Base-by-base conservation (phyloP, 352 stramenopile genomes). In the Thraustotheca clavata region DNA sequence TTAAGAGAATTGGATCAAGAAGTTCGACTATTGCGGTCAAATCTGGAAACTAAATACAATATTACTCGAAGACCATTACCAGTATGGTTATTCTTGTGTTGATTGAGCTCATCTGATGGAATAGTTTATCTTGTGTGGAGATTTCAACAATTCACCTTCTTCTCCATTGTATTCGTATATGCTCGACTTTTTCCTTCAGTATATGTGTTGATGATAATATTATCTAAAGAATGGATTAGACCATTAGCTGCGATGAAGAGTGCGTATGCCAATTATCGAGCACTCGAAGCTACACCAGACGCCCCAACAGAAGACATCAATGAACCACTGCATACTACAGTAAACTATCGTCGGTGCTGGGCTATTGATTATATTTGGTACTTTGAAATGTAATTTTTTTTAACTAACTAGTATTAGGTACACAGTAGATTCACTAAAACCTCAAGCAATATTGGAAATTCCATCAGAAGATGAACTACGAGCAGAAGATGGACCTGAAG, bases 351-450 rank as follows among this genome's bases (percentile, higher is more conserved):
- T 29, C 78, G 85, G 20, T 94, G 85, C 74, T 92, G 83, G 83
- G 89, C 85, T 40, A 91, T 94, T 70, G 85, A 94, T 69, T 94
- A 92, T 69, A 90, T 94, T 38, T 94, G 85, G 85, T 90, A 63
- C 26, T 32, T 27, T 32, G 6, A 12, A 24, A 24, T 3, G 4
- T 29, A 12, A 27, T 9, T 2, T 11, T 24, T 12, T 14, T 29
- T 2, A 24, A 27, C 20, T 22, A 24, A 52, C n/a, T 24, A 2
- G 2, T 14, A 2, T 9, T 24, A 62, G 54, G 54, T 65, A 91
- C 74, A 89, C 84, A 41, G 74, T 74, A 9, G 83, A 71, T 49
- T 79, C 67, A 46, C 68, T 94, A 47, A 71, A 86, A 38, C 83
- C 83, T 22, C 73, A 62, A 3, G 71, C 75, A 47, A 67, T 94